Base-by-base conservation (phyloP, 495 filamentous ascomycete species). In the Xylaria venustula region DNA sequence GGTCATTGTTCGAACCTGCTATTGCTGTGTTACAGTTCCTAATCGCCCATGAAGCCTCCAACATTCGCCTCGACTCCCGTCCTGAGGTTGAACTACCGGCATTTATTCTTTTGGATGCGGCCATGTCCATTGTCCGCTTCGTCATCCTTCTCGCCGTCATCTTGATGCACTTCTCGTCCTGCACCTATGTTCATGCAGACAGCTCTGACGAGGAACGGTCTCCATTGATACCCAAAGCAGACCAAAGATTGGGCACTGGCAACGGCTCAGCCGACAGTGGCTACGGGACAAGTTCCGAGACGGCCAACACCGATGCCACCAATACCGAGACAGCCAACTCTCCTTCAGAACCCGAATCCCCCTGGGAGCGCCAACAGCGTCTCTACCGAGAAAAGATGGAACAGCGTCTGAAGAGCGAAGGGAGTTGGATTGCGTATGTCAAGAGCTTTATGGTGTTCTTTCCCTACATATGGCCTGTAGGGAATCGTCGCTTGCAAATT, bases 391-490 rank as follows among this genome's bases (percentile, higher is more conserved):
- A 84, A 63, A 68, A 71, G 48, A 81, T 86, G 72, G 75, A 81
- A 54, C 85, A 87, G 61, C 75, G 82, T 23, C 72, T 87, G 17
- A 79, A 83, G 61, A 78, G 83, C 56, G 80, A 85, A 60, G 86
- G 85, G 1, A 88, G 82, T 61, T 89, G 85, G 85, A 79, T 84
- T 58, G 80, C 79, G 14, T 89, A 88, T 62, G 80, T 79, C 23
- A 87, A 85, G 64, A 82, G 83, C 52, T 88, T 86, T 66, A 56
- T 77, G 61, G 75, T 88, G 34, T 85, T 90, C 68, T 76, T 88
- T 44, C 86, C 85, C 7, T 85, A 86, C 65, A 74, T 90, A 22
- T 88, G 86, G 85, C 87, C 88, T 1, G 72, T 82, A 44, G 81
- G 83, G 48, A 77, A 80, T 57, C 79, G 70, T 34, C 60, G 66